Percentiles rank a stretch among this genome's conserved stretches.
Conservation (phyloP, 2,329 filamentous ascomycete species). For the Phoma sp. region DNA sequence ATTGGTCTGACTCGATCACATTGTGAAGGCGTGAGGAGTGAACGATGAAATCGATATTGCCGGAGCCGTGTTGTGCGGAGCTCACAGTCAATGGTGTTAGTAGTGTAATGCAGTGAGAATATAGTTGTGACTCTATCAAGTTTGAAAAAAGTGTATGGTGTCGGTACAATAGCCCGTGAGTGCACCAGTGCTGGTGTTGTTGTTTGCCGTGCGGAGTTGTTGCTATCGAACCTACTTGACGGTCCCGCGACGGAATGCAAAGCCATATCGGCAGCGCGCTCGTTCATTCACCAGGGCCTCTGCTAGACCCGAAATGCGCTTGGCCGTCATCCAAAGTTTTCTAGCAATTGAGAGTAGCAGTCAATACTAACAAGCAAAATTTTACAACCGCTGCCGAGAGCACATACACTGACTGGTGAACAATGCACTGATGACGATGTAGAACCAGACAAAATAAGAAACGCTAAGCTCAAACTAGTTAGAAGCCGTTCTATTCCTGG, state of each 20-base stretch:
- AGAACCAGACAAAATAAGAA: background rate
- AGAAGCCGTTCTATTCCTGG: slow-evolving; percentile 4
- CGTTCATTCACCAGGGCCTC: background rate
- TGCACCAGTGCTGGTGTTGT: background rate
- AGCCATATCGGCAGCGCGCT: too few relatives aligned
- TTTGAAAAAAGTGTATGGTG: background rate
- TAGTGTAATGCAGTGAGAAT: background rate
- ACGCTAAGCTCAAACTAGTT: background rate
- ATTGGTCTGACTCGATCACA: background rate
- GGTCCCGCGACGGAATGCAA: too few relatives aligned
- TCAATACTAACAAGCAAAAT: background rate
- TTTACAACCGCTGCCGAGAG: background rate
- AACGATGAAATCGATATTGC: background rate
- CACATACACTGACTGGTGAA: background rate
- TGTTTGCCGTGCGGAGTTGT: background rate
- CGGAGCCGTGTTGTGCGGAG: too few relatives aligned
- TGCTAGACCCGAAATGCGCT: background rate
- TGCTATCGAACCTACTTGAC: background rate
- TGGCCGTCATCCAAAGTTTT: too few relatives aligned
- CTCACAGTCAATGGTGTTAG: too few relatives aligned
- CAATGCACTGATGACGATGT: slow-evolving; percentile 10
- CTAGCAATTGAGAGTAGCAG: background rate
- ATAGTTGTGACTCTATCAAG: background rate
- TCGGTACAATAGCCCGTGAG: background rate
- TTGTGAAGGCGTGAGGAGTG: background rate